These are phyloP conservation scores for Canavalia ensiformis DNA, from an alignment of 306 rosid species.

Conservation along the genomic window DNA sequence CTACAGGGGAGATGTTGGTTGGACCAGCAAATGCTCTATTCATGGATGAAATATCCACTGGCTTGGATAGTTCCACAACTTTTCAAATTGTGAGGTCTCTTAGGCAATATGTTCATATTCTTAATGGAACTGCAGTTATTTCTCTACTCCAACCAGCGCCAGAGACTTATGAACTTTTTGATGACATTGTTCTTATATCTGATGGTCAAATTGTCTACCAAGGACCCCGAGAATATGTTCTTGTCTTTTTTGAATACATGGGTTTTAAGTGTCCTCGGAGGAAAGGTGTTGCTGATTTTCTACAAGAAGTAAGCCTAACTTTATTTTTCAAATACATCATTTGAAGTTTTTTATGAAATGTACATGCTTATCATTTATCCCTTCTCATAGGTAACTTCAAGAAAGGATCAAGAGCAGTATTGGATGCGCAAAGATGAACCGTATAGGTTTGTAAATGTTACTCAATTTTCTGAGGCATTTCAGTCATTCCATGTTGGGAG, in stretches of 20 bases:
- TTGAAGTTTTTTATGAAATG: neutral
- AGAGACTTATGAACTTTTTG: constrained; percentile 65
- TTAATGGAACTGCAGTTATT: constrained; percentile 62
- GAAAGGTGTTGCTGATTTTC: constrained; percentile 69
- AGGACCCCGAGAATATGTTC: constrained; percentile 64
- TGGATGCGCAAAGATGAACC: constrained; percentile 57
- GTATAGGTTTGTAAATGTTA: constrained; percentile 54
- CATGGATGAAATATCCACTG: constrained; percentile 76
- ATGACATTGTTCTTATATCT: constrained; percentile 65
- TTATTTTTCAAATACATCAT: neutral
- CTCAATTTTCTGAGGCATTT: constrained; percentile 63
- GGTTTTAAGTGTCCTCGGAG: constrained; percentile 70
- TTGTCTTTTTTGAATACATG: constrained; percentile 58
- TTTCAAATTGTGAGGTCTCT: constrained; percentile 65
- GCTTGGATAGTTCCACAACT: constrained; percentile 72
- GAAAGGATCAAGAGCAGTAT: constrained; percentile 69
- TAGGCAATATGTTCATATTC: constrained; percentile 55
- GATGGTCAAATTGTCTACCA: constrained; percentile 69
- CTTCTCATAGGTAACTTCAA: constrained; percentile 63
- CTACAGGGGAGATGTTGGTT: constrained; percentile 79
- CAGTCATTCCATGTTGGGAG: constrained; percentile 59
- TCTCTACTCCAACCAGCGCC: constrained; percentile 73
- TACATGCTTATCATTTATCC: neutral
- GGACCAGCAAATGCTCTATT: constrained; percentile 66
- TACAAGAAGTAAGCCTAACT: constrained; percentile 64